phyloP scores from a whole-genome alignment of 805 yeast genomes.

The Wickerhamiella cacticola region DNA sequence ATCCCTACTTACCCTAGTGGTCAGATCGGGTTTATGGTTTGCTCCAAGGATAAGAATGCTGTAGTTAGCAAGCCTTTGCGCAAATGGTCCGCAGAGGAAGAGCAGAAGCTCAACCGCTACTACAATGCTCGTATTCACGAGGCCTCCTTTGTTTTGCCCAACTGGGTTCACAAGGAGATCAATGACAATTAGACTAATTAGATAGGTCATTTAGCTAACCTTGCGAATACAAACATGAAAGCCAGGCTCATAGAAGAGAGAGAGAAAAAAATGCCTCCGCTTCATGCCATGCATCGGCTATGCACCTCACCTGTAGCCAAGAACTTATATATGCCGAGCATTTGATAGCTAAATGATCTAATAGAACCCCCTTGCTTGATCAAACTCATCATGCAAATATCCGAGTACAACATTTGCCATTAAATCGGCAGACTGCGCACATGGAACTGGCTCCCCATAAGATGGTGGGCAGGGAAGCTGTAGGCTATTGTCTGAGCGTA shows the following conservation, averaged over 20 bases:
- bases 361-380: not conserved
- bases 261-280: no score
- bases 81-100: constrained; percentile 34
- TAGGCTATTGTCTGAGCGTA: not conserved
- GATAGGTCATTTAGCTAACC: no score
- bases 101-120: constrained; percentile 44
- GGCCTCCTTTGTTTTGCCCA: constrained; percentile 67
- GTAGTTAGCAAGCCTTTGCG: constrained; percentile 44
- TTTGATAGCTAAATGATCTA: not conserved
- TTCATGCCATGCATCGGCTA: no score
- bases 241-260: no score
- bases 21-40: constrained; percentile 67
- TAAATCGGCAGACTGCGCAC: not conserved
- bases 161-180: constrained; percentile 46
- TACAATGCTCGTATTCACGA: constrained; percentile 55
- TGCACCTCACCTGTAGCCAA: no score
- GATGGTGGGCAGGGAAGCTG: not conserved
- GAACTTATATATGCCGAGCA: no score
- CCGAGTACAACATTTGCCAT: not conserved
- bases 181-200: constrained; percentile 12
- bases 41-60: constrained; percentile 42
- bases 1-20: constrained; percentile 87
- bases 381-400: not conserved
- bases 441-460: not conserved
- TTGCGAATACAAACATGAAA: no score